Evolutionary conservation across 202 grass and related monocot genomes (phyloP).

Genomic region (Carex arenaria): DNA sequence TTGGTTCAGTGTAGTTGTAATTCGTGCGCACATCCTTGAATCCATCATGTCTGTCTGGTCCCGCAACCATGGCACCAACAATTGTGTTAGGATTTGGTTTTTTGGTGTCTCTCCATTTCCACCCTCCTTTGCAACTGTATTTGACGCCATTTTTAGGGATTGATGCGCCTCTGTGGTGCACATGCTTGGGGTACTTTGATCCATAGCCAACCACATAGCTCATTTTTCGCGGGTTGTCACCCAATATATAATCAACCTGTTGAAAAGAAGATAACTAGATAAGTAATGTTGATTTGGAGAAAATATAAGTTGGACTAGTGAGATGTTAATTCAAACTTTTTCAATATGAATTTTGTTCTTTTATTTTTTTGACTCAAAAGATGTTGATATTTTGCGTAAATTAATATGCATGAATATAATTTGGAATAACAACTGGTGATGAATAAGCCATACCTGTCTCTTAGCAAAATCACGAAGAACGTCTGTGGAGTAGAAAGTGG

Average conservation of each 20-base stretch:
- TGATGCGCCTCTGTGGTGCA: slow-evolving; percentile 81
- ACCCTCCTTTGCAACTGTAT: slow-evolving; percentile 90
- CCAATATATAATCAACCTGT: slow-evolving; percentile 84
- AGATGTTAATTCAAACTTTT: neutral
- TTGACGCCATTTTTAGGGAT: slow-evolving; percentile 88
- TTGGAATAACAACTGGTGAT: neutral
- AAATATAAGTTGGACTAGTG: neutral
- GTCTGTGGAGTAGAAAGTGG: slow-evolving; percentile 77
- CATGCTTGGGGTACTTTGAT: slow-evolving; percentile 68
- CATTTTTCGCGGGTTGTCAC: slow-evolving; percentile 77
- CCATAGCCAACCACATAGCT: slow-evolving; percentile 75
- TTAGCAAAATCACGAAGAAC: slow-evolving; percentile 80
- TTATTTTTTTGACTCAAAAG: neutral
- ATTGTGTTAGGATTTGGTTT: slow-evolving; percentile 79
- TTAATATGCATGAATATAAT: neutral
- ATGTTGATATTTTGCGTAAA: neutral
- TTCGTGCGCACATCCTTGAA: slow-evolving; percentile 89
- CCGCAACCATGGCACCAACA: slow-evolving; percentile 71
- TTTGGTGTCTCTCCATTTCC: slow-evolving; percentile 77
- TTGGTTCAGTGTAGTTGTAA: slow-evolving; percentile 83
- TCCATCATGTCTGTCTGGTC: slow-evolving; percentile 77
- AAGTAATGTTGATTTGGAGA: neutral
- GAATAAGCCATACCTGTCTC: slow-evolving; percentile 42
- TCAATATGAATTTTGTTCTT: neutral
- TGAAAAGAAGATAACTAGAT: slow-evolving; percentile 21